A percentile compares a stretch with the other conserved stretches of the same genome.
Evolutionary conservation across 768 basidiomycete species (phyloP).

Genomic region (Floccularia luteovirens): DNA sequence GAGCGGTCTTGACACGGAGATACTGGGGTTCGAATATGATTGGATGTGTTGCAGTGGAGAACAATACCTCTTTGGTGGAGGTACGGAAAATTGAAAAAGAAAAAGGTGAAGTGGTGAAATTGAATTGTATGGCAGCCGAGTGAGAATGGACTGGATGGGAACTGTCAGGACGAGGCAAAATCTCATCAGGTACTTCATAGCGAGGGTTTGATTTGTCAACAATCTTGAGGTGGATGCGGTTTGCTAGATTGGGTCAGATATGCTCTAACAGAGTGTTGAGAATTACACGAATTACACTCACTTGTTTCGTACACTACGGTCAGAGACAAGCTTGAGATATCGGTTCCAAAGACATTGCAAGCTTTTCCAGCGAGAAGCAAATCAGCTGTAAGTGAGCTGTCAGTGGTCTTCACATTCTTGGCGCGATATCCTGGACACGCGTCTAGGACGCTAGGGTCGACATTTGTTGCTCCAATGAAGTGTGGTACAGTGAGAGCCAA

Average conservation of each 20-base stretch:
- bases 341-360: slow-evolving; percentile 55
- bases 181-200: slow-evolving; percentile 58
- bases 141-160: slow-evolving; percentile 17
- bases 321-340: slow-evolving; percentile 38
- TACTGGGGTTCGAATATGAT: slow-evolving; percentile 76
- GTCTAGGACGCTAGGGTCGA: slow-evolving; percentile 34
- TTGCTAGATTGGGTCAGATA: no score
- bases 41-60: slow-evolving; percentile 51
- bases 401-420: slow-evolving; percentile 29
- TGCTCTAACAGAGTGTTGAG: no score
- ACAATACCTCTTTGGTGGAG: slow-evolving; percentile 44
- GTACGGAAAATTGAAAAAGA: slow-evolving; percentile 50
- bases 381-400: slow-evolving; percentile 38
- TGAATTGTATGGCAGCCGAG: slow-evolving; percentile 45
- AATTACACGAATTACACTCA: slow-evolving; percentile 20
- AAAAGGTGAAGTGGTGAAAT: slow-evolving; percentile 52
- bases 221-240: slow-evolving; percentile 60
- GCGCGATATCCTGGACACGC: slow-evolving; percentile 56
- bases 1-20: slow-evolving; percentile 57
- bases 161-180: slow-evolving; percentile 46
- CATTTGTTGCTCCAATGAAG: slow-evolving; percentile 10
- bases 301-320: slow-evolving; percentile 54
- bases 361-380: slow-evolving; percentile 42
- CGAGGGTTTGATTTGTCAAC: slow-evolving; percentile 39
- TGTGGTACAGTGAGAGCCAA: no score